Conservation (phyloP, 139 green algal genomes). For the Eudorina sp. region DNA sequence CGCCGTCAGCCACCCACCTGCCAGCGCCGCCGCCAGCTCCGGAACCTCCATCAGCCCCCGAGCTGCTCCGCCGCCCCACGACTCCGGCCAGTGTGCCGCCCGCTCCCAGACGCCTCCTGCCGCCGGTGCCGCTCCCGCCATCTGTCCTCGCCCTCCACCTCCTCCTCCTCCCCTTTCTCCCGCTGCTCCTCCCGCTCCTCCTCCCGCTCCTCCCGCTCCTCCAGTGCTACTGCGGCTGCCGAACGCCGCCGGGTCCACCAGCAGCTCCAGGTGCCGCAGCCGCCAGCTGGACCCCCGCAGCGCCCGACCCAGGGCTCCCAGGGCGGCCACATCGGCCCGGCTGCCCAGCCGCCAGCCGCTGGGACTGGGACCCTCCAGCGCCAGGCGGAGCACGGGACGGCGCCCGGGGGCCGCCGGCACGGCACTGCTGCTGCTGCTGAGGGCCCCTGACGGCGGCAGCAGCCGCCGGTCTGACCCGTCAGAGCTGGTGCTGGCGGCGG, state of each 20-base stretch:
- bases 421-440: constrained; percentile 18
- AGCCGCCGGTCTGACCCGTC: too few relatives aligned
- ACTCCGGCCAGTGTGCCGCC: not conserved
- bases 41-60: not conserved
- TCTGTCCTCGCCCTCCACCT: too few relatives aligned
- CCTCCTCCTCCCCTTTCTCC: not conserved
- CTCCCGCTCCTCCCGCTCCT: not conserved
- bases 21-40: constrained; percentile 19
- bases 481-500: too few relatives aligned
- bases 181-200: not conserved
- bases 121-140: too few relatives aligned
- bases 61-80: constrained; percentile 6
- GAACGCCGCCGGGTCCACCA: not conserved
- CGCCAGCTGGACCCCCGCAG: not conserved
- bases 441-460: too few relatives aligned
- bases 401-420: too few relatives aligned
- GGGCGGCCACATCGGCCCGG: not conserved
- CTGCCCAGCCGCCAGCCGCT: constrained; percentile 1
- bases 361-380: not conserved
- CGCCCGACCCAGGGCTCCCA: not conserved
- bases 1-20: not conserved
- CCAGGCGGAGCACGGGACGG: not conserved
- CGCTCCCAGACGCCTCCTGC: not conserved
- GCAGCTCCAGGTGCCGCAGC: constrained; percentile 10
- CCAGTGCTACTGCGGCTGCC: not conserved